Conservation (phyloP, 345 rosid species). For the Kandelia obovata region DNA sequence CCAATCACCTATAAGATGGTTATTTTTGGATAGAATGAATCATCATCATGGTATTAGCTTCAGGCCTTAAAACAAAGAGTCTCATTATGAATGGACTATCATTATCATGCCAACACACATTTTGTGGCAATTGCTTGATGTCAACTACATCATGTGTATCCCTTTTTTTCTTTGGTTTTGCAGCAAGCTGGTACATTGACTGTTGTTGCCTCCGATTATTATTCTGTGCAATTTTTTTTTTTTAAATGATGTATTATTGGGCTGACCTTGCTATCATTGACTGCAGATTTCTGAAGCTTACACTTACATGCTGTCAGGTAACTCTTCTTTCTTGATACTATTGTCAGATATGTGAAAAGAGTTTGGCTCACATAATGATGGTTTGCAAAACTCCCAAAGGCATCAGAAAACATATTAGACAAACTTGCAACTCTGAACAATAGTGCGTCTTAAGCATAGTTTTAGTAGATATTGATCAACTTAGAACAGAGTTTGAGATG, state of each 20-base stretch:
- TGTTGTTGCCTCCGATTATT: no score
- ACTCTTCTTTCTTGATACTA: conserved; percentile 17
- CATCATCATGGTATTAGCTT: no score
- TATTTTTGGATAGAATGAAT: no score
- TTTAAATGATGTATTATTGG: neutral
- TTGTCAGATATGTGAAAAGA: neutral
- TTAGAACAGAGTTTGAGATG: no score
- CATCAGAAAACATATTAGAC: conserved; percentile 12
- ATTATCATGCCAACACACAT: neutral
- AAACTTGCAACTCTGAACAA: conserved; percentile 7
- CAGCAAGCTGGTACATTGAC: no score
- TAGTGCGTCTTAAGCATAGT: neutral
- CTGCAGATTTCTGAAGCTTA: conserved; percentile 74
- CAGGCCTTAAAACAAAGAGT: neutral
- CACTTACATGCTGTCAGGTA: conserved; percentile 60
- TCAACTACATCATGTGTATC: neutral
- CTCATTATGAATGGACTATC: neutral
- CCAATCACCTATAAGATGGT: no score
- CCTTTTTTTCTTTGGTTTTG: neutral
- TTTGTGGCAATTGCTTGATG: neutral
- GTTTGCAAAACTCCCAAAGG: conserved; percentile 38
- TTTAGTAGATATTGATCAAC: no score
- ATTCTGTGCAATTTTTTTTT: no score
- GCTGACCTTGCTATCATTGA: conserved; percentile 16
- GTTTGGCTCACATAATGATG: conserved; percentile 8